These are phyloP conservation scores for Aspergillus tubingensis DNA, from an alignment of 2,329 filamentous ascomycete species.

Conservation along the genomic window DNA sequence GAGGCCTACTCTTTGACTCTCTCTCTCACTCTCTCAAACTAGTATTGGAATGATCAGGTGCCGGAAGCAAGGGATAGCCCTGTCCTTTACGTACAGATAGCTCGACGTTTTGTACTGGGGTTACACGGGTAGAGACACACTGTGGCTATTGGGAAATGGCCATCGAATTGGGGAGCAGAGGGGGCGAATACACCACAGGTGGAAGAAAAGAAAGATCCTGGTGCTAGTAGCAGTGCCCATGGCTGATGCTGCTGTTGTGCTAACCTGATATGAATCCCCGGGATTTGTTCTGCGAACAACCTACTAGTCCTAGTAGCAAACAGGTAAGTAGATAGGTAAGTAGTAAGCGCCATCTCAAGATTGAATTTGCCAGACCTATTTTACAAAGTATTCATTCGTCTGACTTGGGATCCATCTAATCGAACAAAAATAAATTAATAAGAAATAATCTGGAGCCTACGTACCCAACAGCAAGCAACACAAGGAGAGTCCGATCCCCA, in stretches of 20 bases:
- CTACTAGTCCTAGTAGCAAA: not conserved
- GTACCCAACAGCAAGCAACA: not conserved
- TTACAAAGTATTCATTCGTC: too few species aligned
- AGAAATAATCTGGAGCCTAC: not conserved
- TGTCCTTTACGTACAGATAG: slow-evolving; percentile 6
- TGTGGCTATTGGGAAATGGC: not conserved
- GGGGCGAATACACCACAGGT: not conserved
- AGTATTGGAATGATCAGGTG: slow-evolving; percentile 8
- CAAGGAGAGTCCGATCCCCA: not conserved
- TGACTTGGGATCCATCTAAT: not conserved
- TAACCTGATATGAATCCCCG: not conserved
- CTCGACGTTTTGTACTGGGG: not conserved
- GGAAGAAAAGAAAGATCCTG: not conserved
- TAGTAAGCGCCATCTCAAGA: not conserved
- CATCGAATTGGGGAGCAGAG: not conserved
- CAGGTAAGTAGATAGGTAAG: not conserved
- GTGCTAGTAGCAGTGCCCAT: not conserved
- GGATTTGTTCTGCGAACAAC: not conserved
- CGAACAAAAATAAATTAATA: not conserved
- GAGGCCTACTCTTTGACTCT: too few species aligned
- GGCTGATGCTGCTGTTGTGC: slow-evolving; percentile 7
- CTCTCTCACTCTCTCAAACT: too few species aligned
- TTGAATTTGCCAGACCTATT: too few species aligned
- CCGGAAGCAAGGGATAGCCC: slow-evolving; percentile 20
- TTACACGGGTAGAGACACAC: slow-evolving; percentile 2